Base-by-base conservation (phyloP, 129 eudicot species). In the Ambrosia artemisiifolia region DNA sequence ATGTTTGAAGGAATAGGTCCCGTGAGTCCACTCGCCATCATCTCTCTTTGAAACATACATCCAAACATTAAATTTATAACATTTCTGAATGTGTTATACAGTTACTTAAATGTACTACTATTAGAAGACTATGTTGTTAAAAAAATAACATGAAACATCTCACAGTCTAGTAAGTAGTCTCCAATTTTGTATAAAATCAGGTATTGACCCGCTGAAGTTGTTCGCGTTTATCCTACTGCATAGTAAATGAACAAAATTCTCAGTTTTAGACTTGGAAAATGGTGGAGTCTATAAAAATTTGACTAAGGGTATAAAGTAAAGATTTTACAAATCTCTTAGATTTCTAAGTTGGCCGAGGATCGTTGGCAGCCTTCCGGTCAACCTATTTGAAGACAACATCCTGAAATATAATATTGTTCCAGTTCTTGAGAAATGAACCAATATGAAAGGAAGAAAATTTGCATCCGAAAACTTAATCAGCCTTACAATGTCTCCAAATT, bases 171-270 rank as follows among this genome's bases (percentile, higher is more conserved):
- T 63, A 74, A 92, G 90, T 33, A 67, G 80, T 62, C 63, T 86
- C 97, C 96, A 92, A 66, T 86, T 86, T 72, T 81, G 87, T 61
- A 91, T 86, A 75, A 82, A 76, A 71, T 85, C 85, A 16, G 97
- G 96, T 78, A 92, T 86, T 53, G 71, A 74, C 72, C 97, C 97
- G 56, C 67, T 83, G 77, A 92, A 86, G 67, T 83, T 81, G 79
- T 84, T 84, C 54, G 83, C 96, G 64, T 78, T 91, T 70, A 91
- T 79, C 79, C 97, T 81, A 80, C 97, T 91, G 93, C 85, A 86
- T 67, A 40, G 12, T 51, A 16, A 62, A 77, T 62, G 30, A 33
- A 64, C 60, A 46, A 9, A 50, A 36, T 38, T 40, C 43, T 48
- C 33, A 48, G 6, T 48, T 3, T 30, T 69, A 17, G 59, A 44